phyloP scores from a whole-genome alignment of 305 asterid species.

The Fraxinus platypoda region DNA sequence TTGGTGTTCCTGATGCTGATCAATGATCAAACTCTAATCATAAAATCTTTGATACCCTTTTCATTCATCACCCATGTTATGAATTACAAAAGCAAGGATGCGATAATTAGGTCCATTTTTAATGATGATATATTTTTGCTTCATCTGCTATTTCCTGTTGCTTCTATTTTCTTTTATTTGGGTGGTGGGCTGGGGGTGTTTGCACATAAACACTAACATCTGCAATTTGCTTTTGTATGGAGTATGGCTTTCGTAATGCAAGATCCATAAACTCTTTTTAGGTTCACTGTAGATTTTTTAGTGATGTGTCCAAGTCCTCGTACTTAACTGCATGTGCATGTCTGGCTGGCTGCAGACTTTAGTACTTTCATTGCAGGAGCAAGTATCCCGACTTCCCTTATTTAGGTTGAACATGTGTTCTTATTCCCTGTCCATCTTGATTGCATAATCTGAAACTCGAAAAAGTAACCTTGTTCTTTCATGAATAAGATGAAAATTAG shows the following conservation, averaged over 20 bases:
- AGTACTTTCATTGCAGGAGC: not conserved
- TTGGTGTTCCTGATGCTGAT: conserved; percentile 10
- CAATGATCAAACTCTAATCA: conserved; percentile 20
- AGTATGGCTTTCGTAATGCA: conserved; percentile 2
- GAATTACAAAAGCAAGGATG: not conserved
- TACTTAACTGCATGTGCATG: conserved; percentile 16
- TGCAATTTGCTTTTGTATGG: not conserved
- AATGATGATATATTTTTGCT: conserved; percentile 9
- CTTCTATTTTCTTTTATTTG: conserved; percentile 3
- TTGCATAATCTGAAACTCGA: not conserved
- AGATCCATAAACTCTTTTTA: conserved; percentile 10
- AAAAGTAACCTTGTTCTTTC: not conserved
- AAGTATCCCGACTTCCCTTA: not conserved
- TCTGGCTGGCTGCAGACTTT: not conserved
- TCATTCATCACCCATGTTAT: not conserved
- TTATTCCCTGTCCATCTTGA: not conserved
- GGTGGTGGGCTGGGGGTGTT: conserved; percentile 10
- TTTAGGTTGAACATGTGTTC: not conserved
- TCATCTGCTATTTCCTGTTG: conserved; percentile 2
- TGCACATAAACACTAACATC: not conserved
- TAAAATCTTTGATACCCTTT: not conserved
- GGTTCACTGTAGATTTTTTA: not conserved
- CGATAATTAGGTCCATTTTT: conserved; percentile 10
- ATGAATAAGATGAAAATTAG: not conserved
- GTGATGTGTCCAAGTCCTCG: not conserved